Evolutionary conservation across 345 rosid genomes (phyloP).

Genomic region (Brassica nigra): DNA sequence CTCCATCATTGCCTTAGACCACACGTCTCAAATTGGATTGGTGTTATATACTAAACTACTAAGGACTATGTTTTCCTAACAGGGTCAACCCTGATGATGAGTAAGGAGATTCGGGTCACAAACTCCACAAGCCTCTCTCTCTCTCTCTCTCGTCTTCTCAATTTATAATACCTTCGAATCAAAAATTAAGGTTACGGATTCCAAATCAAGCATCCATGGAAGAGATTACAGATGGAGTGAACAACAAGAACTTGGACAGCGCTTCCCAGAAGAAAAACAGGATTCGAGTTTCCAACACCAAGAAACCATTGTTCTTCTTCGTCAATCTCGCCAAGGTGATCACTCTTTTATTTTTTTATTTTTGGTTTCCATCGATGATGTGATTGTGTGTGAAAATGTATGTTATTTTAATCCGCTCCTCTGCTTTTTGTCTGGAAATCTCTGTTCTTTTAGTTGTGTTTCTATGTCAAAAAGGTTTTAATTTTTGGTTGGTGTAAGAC

Average conservation of each 20-base stretch:
- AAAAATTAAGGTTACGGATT: slow-evolving; percentile 36
- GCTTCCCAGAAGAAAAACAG: slow-evolving; percentile 72
- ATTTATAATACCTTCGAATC: background rate
- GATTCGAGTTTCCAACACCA: slow-evolving; percentile 91
- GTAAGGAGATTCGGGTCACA: slow-evolving; percentile 14
- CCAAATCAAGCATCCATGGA: slow-evolving; percentile 48
- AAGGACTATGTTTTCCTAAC: background rate
- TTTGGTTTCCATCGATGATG: background rate
- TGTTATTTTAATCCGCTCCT: background rate
- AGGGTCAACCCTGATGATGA: slow-evolving; percentile 18
- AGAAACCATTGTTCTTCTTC: slow-evolving; percentile 78
- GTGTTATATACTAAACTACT: slow-evolving; percentile 38
- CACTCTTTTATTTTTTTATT: background rate
- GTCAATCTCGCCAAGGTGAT: slow-evolving; percentile 45
- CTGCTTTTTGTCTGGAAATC: background rate
- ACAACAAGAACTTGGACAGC: slow-evolving; percentile 49
- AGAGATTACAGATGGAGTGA: slow-evolving; percentile 72
- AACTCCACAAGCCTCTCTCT: background rate
- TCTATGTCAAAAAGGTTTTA: background rate
- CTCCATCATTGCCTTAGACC: slow-evolving; percentile 9
- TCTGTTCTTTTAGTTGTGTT: background rate
- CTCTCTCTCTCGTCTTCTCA: background rate
- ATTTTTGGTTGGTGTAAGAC: background rate
- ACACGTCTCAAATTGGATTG: slow-evolving; percentile 68
- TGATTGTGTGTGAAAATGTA: background rate